Evolutionary conservation across 495 filamentous ascomycete genomes (phyloP).

Genomic region (Penicillium lagena): DNA sequence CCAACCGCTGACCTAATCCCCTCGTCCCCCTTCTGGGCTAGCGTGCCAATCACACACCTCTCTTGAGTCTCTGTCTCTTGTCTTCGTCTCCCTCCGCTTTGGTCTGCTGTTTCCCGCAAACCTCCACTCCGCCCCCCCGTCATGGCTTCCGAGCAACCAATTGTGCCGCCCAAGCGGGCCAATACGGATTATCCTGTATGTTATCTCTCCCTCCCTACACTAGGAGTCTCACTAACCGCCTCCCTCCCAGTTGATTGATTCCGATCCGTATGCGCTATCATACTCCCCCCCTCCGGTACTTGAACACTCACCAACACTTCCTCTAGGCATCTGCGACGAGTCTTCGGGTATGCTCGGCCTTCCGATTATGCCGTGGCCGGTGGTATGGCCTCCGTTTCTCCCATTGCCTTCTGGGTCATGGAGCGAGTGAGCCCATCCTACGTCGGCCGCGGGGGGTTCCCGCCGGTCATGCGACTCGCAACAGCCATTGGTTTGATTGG

Average conservation of each 20-base stretch:
- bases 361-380: constrained; percentile 72
- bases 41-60: no score
- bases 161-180: constrained; percentile 68
- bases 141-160: constrained; percentile 58
- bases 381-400: constrained; percentile 58
- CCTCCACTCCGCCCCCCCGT: constrained; percentile 11
- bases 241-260: constrained; percentile 79
- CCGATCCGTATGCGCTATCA: constrained; percentile 73
- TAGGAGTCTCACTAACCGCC: constrained; percentile 16
- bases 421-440: constrained; percentile 78
- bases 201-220: constrained; percentile 1
- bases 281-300: constrained; percentile 3
- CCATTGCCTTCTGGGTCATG: constrained; percentile 66
- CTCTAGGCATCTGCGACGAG: constrained; percentile 82
- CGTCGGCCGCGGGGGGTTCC: constrained; percentile 72
- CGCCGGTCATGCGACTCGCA: constrained; percentile 73
- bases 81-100: neutral
- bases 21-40: no score
- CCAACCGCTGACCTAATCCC: no score
- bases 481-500: constrained; percentile 63
- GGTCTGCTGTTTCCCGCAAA: constrained; percentile 13
- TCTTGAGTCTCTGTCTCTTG: neutral
- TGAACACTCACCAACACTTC: constrained; percentile 17
- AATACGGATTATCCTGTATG: constrained; percentile 76
- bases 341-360: constrained; percentile 75